Base-by-base conservation (phyloP, 768 basidiomycete species). In the Pholiota microspora region DNA sequence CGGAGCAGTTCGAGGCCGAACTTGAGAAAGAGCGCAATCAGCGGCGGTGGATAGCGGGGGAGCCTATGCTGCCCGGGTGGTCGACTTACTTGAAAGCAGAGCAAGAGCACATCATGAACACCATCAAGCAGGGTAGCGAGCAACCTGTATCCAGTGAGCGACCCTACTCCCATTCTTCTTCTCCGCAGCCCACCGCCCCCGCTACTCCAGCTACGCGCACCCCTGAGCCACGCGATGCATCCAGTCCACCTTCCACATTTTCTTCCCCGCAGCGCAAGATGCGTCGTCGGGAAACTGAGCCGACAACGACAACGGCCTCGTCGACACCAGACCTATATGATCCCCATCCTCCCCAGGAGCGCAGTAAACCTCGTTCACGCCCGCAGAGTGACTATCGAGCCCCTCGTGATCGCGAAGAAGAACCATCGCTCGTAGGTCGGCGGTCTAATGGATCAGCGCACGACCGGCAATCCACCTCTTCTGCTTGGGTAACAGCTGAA, bases 1-100 rank as follows among this genome's bases (percentile, higher is more conserved):
- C 70, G 50, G 81, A 80, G 29, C 73, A 76, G 55, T 85, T 75
- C 56, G 66, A 67, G 10, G 62, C 57, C 35, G 77, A 72, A 18
- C 64, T 85, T 32, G 72, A 73, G 31, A 70, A 74, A 7, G 83
- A 84, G 59, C 72, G 80, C 3, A 70, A 76, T 61, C 75, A 80
- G 51, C 73, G 79, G n/a, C 70, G 71, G 1, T 81, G 78, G 80
- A 73, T 73, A 8, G 65, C 74, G 4, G 77, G 78, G 23, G 64
- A 66, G 21, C 67, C 62, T 15, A 60, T 72, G 53, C 31, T 51
- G 9, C 62, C 67, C 0, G 61, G 54, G 13, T 71, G 69, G 71
- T 62, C 63, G 27, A 64, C 67, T 12, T 61, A 67, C 16, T 58
- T 73, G 27, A 64, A 65, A 40, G 67, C 69, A 50, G 71, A 74